phyloP scores from a whole-genome alignment of 2,329 filamentous ascomycete genomes.

The Diaporthe vaccinii region DNA sequence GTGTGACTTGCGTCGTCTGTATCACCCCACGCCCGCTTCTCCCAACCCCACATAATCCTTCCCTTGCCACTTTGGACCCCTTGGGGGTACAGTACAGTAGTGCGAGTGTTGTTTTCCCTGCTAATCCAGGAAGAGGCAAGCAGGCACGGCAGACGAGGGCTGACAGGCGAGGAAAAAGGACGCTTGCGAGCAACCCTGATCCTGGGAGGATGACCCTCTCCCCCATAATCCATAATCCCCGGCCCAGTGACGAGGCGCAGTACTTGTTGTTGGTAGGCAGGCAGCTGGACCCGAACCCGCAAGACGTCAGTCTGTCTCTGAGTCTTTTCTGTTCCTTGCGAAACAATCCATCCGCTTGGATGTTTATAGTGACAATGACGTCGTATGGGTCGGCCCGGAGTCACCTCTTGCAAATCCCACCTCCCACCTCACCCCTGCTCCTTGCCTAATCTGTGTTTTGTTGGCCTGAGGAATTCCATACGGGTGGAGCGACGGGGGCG shows the following conservation, averaged over 20 bases:
- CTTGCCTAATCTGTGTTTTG: not conserved
- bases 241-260: not conserved
- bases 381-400: constrained; percentile 22
- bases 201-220: not conserved
- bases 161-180: constrained; percentile 5
- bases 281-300: constrained; percentile 22
- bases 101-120: not conserved
- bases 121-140: not conserved
- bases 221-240: not conserved
- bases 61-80: not conserved
- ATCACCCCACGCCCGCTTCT: constrained; percentile 18
- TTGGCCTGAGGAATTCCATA: not conserved
- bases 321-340: not conserved
- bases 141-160: not conserved
- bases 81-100: constrained; percentile 2
- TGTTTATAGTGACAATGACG: constrained; percentile 16
- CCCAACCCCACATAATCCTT: constrained; percentile 15
- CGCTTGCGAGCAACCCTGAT: constrained; percentile 31
- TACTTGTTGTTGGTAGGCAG: not conserved
- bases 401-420: not conserved
- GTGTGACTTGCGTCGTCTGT: constrained; percentile 24
- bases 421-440: too few relatives aligned
- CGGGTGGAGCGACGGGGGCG: not conserved
- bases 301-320: not conserved
- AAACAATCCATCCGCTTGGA: not conserved